Evolutionary conservation across 176 grass and related monocot species (phyloP), one percentile per base, ranked within the genome.

Genomic region (Zoysia pacifica): DNA sequence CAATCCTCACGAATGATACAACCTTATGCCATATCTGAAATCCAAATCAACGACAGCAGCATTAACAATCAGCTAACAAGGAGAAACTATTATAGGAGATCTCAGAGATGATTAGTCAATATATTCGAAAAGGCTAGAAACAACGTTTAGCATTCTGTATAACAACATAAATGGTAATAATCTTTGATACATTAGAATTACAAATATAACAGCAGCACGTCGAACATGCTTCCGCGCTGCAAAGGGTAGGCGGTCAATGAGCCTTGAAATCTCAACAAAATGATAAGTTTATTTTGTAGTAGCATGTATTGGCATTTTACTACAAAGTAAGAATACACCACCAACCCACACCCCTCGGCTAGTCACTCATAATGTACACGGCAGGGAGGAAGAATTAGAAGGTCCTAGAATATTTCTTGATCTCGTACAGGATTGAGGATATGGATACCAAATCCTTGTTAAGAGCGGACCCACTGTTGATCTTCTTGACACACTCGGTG

Each of bases 391-490:
- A 78, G 19, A 63, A 83, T 75, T 94, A 99, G 72, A 95, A 95
- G 45, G 90, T 95, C 83, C 96, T 95, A 14, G 92, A 98, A 53
- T 93, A 99, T 79, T 98, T 98, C 72, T 94, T 98, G 42, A 98
- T 98, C 63, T 98, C 96, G 4, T 91, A 98, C 66, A 98, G 83
- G 79, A 98, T 98, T 3, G 96, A 95, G 63, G 92, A 91, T 90
- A 99, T 99, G 64, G 92, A 99, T 28, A 99, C 90, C 82, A 95
- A 76, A 78, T 99, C 93, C 64, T 99, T 95, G 79, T 93, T 95
- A 18, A 91, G 86, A 19, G 75, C 88, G 55, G 92, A 89, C 6
- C 92, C 96, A 37, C 90, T 86, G 9, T 82, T 76, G 48, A 93
- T 89, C 81, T 54, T 95, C 81, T 98, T 98, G 39, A 89, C 88